Conservation (phyloP, 441 rosid genomes). For the Omphalea diandra region DNA sequence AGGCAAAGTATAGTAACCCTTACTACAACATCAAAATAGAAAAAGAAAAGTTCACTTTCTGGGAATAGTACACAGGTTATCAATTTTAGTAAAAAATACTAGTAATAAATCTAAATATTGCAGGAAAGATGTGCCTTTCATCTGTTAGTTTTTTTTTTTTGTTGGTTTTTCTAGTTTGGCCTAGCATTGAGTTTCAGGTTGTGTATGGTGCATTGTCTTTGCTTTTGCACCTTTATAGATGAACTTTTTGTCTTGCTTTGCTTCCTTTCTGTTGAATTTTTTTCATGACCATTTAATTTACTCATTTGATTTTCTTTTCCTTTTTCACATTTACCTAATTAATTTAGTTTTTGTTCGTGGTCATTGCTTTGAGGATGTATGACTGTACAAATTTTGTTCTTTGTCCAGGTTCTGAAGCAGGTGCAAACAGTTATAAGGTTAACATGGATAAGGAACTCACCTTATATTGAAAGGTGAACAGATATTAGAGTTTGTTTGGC, state of each 20-base stretch:
- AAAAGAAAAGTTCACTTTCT: too few relatives aligned
- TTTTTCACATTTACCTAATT: not conserved
- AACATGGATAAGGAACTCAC: conserved; percentile 87
- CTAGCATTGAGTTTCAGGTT: not conserved
- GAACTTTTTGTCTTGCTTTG: not conserved
- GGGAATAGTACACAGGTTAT: not conserved
- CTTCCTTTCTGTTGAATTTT: not conserved
- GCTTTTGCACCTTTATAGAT: not conserved
- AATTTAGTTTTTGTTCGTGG: not conserved
- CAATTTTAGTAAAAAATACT: not conserved
- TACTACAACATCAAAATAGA: too few relatives aligned
- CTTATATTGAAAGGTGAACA: conserved; percentile 56
- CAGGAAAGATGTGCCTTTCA: not conserved
- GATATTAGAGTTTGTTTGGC: conserved; percentile 3
- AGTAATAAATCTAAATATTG: not conserved
- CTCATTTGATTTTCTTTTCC: not conserved
- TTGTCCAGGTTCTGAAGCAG: conserved; percentile 69
- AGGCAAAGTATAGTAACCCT: too few relatives aligned
- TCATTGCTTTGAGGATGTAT: not conserved
- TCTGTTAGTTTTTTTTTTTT: not conserved
- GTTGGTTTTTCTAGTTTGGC: not conserved
- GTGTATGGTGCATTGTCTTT: not conserved
- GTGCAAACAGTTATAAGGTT: conserved; percentile 48
- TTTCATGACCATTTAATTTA: not conserved
- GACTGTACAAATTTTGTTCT: not conserved